These are phyloP conservation scores for Silene noctiflora DNA, from an alignment of 179 eudicot genomes.

Conservation along the genomic window DNA sequence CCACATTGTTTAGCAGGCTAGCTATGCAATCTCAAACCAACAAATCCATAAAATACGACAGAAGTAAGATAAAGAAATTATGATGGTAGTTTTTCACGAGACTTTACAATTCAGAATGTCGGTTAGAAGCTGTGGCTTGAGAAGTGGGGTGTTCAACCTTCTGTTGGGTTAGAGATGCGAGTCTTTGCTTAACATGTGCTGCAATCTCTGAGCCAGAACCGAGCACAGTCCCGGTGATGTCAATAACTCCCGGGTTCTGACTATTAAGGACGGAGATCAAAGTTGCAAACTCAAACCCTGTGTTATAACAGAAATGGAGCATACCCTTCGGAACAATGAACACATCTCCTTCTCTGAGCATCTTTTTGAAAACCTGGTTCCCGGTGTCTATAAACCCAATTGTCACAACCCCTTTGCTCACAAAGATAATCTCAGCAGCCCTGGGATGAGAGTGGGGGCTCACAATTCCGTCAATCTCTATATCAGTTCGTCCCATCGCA, in stretches of 20 bases:
- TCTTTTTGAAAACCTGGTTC: conserved; percentile 49
- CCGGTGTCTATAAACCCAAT: conserved; percentile 67
- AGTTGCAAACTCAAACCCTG: conserved; percentile 55
- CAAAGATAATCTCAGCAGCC: conserved; percentile 73
- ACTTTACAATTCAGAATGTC: conserved; percentile 30
- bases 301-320: conserved; percentile 63
- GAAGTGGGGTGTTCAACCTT: conserved; percentile 23
- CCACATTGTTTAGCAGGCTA: conserved; percentile 11
- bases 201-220: conserved; percentile 35
- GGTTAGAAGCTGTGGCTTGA: conserved; percentile 13
- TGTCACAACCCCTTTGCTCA: conserved; percentile 50
- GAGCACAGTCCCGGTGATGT: conserved; percentile 48
- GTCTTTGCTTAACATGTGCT: conserved; percentile 32
- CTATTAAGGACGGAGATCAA: conserved; percentile 60
- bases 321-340: conserved; percentile 79
- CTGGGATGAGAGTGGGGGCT: conserved; percentile 83
- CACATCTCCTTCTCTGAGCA: conserved; percentile 63
- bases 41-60: conserved; percentile 10
- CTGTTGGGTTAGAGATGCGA: conserved; percentile 25
- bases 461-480: conserved; percentile 63
- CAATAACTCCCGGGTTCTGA: conserved; percentile 74
- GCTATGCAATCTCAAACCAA: conserved; percentile 2
- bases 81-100: neutral
- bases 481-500: conserved; percentile 66
- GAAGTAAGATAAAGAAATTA: conserved; percentile 3